Evolutionary conservation across 257 asterid species (phyloP).

Genomic region (Knoxia roxburghii): DNA sequence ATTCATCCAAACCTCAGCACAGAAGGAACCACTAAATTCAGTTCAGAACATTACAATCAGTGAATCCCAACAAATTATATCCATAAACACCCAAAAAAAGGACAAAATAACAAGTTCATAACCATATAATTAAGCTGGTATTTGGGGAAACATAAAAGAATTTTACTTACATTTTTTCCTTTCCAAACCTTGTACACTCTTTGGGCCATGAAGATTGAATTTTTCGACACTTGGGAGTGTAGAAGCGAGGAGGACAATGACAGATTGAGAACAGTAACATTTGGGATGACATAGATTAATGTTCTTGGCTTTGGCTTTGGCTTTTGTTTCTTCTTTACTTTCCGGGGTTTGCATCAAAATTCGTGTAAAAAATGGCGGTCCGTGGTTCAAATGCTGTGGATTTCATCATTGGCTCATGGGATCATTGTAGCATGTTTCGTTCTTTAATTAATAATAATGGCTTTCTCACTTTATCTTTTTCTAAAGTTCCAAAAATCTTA

Average conservation of each 20-base stretch:
- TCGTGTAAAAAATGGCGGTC: constrained; percentile 37
- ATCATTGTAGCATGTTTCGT: background rate
- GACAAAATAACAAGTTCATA: no score
- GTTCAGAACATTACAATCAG: background rate
- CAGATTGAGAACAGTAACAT: background rate
- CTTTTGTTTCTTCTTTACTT: background rate
- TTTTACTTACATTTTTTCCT: constrained; percentile 29
- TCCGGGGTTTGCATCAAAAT: constrained; percentile 24
- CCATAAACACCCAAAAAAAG: background rate
- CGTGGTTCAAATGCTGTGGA: constrained; percentile 31
- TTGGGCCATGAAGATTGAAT: constrained; percentile 29
- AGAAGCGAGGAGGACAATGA: constrained; percentile 4
- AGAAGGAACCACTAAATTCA: background rate
- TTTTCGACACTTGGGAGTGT: constrained; percentile 1
- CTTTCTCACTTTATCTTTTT: constrained; percentile 6
- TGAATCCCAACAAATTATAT: background rate
- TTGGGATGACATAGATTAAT: constrained; percentile 10
- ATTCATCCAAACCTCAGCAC: background rate
- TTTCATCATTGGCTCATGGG: constrained; percentile 21
- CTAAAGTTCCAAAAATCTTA: background rate
- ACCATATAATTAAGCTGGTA: no score
- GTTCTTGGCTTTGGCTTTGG: constrained; percentile 9
- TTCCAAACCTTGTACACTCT: constrained; percentile 34
- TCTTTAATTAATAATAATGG: background rate
- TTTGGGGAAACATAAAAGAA: no score